Evolutionary conservation across 441 rosid genomes (phyloP), one percentile per base, ranked within the genome.

Genomic region (Eutrema salsugineum): DNA sequence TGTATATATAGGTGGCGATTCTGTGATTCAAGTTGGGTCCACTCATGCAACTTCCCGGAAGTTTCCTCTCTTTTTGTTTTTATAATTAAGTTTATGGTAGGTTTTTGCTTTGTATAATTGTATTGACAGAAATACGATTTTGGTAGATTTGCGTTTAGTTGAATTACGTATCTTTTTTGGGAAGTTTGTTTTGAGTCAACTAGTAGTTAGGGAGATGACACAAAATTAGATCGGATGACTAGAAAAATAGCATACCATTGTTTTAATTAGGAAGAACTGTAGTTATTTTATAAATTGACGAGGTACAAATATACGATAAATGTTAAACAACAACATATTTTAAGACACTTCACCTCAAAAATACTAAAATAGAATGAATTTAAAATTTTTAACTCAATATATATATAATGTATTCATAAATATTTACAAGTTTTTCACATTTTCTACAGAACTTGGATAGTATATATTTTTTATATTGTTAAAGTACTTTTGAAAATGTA

Each of bases 1-100:
- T 54, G 30, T 69, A 20, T 67, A 51, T 47, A 68, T 51, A 56
- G 66, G 66, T 68, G 64, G 61, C 63, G 62, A 66, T 5, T 66
- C 28, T 40, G 1, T 47, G 39, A 27, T 36, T 61, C 46, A 36
- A 24, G 66, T 53, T 63, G 66, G 79, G 66, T 38, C 71, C 66
- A 28, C 51, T 5, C 1, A 40, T 17, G 66, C 56, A 63, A 56
- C 55, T 56, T 47, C 76, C 62, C 5, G 8, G 79, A 76, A 76
- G 51, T 50, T 76, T 63, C 79, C 70, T 63, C 9, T 36, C 39
- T 46, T 33, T 2, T 43, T 68, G 12, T 40, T 58, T 32, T 48
- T 47, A 54, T 24, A 19, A 50, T 15, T 32, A n/a, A 54, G 58
- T 56, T 54, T 16, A 22, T 47, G 38, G 39, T 61, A 24, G 15